Evolutionary conservation across 345 rosid species (phyloP), one percentile per base, ranked within the genome.

Genomic region (Hibiscus mutabilis): DNA sequence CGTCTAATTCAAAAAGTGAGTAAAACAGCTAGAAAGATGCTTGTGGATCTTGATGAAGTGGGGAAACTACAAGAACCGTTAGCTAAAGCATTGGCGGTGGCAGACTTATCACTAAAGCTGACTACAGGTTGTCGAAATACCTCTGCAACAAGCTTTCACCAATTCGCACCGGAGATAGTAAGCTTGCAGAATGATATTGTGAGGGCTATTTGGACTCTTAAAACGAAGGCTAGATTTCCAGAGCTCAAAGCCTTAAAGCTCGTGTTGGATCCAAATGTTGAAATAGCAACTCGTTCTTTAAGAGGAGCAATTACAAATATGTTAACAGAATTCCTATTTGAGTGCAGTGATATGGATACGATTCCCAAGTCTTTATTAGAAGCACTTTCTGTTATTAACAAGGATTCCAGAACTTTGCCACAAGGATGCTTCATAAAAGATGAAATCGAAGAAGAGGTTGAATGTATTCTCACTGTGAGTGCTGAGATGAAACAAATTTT

Each of bases 81-180:
- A 75, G 89, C 91, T 70, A 90, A 88, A 80, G 91, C 95, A 47
- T 78, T 94, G 82, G 84, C 84, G 19, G 70, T 89, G 62, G 96
- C 88, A 22, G 83, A 79, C 44, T 84, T 91, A 76, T 86, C 90
- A 73, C 74, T 74, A 74, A 84, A 76, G 74, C 73, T 88, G 47
- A 75, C 77, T 52, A 77, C 73, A 6, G 85, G 84, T 52, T 74
- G 71, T 70, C 75, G 77, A 74, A 76, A 73, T 73, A 73, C 68
- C 19, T 35, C 71, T 18, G 68, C 59, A 27, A 13, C 73, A 7
- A 82, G 81, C 11, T 90, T 89, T 73, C 58, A 68, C 70, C 84
- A 74, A 37, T 83, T 81, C 75, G 72, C 92, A 10, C 84, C 88
- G 11, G 90, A 87, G 78, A 77, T 79, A 47, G 80, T 68, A 82